Evolutionary conservation across 2,329 filamentous ascomycete genomes (phyloP), one percentile per base, ranked within the genome.

Genomic region (Talaromyces sp.): DNA sequence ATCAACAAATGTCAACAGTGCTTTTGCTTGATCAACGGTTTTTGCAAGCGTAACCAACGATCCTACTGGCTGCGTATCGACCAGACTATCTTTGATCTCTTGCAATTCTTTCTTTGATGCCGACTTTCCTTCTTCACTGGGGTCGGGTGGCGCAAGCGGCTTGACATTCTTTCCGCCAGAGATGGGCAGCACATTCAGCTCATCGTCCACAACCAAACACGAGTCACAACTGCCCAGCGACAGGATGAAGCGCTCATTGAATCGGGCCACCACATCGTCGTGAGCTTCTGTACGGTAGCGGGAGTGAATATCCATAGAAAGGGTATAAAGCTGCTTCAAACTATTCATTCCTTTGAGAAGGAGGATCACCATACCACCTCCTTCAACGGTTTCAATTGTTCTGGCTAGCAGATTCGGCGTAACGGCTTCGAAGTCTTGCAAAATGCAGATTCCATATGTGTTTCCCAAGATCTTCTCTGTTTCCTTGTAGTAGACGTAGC

Each of bases 401-500:
- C 93, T 86, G 25, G 95, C 95, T 33, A 99, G 85, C 66, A 97
- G 84, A 73, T 99, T 99, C n/a, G 95, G 95, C 10, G 95, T 99
- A 68, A 99, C 85, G 47, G 93, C 95, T 77, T 99, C 95, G 70
- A 99, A 99, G 73, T 99, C 95, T 76, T 99, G 95, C 68, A 99
- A 80, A 66, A 99, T 96, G 75, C 92, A 97, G 91, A 97, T 97
- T 73, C 93, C 93, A 73, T 95, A 99, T 51, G 95, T 99, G 76
- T 98, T 96, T 74, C 95, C 95, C 61, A 98, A 79, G 72, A 99
- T 97, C 82, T 97, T 98, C 72, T 99, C 95, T 30, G 95, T 98
- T 80, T 99, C 95, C 79, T 99, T 99, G 82, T 99, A 99, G 83
- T 96, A 99, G 62, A 95, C 92, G 84, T 99, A 99, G 76, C 95